Evolutionary conservation across 192 early-diverging fungal species (phyloP), one percentile per base, ranked within the genome.

Genomic region (Coemansia sp.): DNA sequence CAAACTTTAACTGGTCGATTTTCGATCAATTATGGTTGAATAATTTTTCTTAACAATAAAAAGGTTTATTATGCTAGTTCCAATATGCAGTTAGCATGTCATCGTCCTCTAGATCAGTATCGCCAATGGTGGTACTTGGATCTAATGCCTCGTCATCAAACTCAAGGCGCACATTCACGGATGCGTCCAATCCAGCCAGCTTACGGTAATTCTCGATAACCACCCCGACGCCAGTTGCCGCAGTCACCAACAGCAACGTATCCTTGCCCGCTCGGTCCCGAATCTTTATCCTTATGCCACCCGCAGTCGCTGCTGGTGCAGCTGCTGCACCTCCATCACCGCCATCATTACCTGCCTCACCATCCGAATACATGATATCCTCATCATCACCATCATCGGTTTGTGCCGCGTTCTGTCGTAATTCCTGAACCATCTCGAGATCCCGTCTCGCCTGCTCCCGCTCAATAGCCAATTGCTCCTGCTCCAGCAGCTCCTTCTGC

Each of bases 61-160:
- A n/a, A n/a, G n/a, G n/a, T n/a, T n/a, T n/a, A n/a, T n/a, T n/a
- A n/a, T n/a, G n/a, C n/a, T n/a, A n/a, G n/a, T n/a, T n/a, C 28
- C 59, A 79, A 11, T 56, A 61, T 5, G 70, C 83, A 5, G 71
- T 58, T 5, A 86, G 58, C 84, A 86, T 86, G 49, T 86, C 84
- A 19, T 47, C 45, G 45, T 47, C 45, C 9, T 47, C 45, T 19
- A 47, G 67, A 11, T 86, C 85, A 1, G 83, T 83, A 18, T 82
- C 71, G 25, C 71, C 80, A 16, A 86, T 62, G 0, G 68, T 66
- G 25, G 22, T 49, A 24, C 21, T 51, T 1, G 80, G 81, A 50
- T 84, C 70, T 2, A 86, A 69, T 8, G 25, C 54, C 48, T 84
- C 84, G 43, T 83, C 81, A 38, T 86, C 85, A 69, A 84, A 86